Evolutionary conservation across 1,284 basidiomycete species (phyloP), one percentile per base, ranked within the genome.

Genomic region (Ustilago shanxiensis): DNA sequence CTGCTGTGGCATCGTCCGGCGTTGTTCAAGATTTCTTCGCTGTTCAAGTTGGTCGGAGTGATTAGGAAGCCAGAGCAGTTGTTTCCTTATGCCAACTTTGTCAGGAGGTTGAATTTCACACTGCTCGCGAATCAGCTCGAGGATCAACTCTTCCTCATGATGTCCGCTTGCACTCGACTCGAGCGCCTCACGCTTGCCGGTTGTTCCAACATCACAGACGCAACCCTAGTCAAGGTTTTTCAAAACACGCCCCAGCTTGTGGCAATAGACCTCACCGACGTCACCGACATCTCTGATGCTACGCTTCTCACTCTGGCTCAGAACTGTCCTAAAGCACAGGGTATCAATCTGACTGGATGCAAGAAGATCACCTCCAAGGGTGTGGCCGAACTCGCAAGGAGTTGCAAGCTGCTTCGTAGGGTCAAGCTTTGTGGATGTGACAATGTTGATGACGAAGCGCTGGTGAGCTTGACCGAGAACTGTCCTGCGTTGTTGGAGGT

Each of bases 1-100:
- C 89, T 98, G 20, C 89, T 99, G 22, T 99, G 96, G 96, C 93
- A 95, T 86, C 93, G 94, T 80, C 95, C 96, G 18, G 89, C 89
- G 61, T 91, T 96, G 84, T 89, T 90, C 62, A 90, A 90, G 70
- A 89, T 91, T 66, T 88, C 89, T 57, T 92, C 92, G 49, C 89
- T 96, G 57, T 89, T 91, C 85, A 92, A 92, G 56, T 55, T 85
- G 52, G 79, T 81, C 20, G 75, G 83, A 47, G 77, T 81, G 50
- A 80, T 85, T 49, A 70, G 76, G 45, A 77, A 77, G 53, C 79
- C 83, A 22, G 74, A 77, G 31, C 74, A 92, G 77, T 93, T 93
- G 0, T 96, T 99, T 87, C 92, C 92, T 7, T 99, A 99, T 84
- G 90, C 93, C 50, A 88, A 89, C 63, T 95, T 96, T 82, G 92